Percentiles rank a stretch among this genome's conserved stretches.
Evolutionary conservation across 495 filamentous ascomycete species (phyloP).

Genomic region (Immersiella caudata): DNA sequence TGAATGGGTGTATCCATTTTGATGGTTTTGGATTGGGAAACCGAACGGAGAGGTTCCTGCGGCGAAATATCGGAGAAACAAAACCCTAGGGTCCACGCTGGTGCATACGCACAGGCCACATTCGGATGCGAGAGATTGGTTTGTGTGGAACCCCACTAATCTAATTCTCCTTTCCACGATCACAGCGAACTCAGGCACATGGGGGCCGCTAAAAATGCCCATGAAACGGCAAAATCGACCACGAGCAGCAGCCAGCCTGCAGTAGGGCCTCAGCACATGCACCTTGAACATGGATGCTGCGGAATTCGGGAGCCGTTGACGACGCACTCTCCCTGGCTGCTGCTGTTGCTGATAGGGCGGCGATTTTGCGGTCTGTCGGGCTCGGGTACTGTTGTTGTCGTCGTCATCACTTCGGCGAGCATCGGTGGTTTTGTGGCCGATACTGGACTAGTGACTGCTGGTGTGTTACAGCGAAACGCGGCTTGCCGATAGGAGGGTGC

Average conservation of each 20-base stretch:
- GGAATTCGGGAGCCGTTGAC: not conserved
- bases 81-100: no score
- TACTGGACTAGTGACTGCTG: not conserved
- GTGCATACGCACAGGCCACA: no score
- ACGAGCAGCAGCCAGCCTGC: no score
- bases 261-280: not conserved
- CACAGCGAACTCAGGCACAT: no score
- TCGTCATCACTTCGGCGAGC: conserved; percentile 5
- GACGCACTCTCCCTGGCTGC: not conserved
- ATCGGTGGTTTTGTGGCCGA: conserved; percentile 2
- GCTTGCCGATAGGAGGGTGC: not conserved
- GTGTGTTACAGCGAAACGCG: not conserved
- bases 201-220: no score
- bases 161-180: no score
- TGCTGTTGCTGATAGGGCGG: not conserved
- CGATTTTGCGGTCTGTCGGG: not conserved
- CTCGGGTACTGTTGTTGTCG: not conserved
- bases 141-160: no score
- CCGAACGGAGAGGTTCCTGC: no score
- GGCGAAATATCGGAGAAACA: no score
- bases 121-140: no score
- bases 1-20: conserved; percentile 10
- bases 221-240: no score
- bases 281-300: not conserved
- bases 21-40: no score